These are phyloP conservation scores for Onygenales sp. DNA, from an alignment of 2,329 filamentous ascomycete species.

Conservation along the genomic window DNA sequence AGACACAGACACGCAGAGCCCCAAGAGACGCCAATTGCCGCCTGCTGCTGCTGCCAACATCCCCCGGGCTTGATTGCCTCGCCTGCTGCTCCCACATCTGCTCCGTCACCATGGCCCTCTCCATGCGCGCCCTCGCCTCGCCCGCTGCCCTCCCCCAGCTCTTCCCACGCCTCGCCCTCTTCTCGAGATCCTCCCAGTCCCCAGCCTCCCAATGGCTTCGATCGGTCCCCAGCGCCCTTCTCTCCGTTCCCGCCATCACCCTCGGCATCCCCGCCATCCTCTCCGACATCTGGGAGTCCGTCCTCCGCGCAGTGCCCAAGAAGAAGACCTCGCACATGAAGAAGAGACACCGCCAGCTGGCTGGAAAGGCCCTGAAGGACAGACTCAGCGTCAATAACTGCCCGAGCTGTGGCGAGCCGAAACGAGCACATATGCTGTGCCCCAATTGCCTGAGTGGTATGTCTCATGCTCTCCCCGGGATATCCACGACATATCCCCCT, in stretches of 20 bases:
- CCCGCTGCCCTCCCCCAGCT: conserved; percentile 11
- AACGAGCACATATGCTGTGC: conserved; percentile 83
- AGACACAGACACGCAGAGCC: not conserved
- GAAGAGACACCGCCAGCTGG: conserved; percentile 87
- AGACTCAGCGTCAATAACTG: conserved; percentile 80
- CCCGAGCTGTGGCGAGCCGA: conserved; percentile 75
- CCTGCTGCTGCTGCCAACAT: conserved; percentile 9
- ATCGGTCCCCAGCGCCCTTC: conserved; percentile 35
- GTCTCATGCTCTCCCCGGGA: conserved; percentile 20
- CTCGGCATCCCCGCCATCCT: conserved; percentile 59
- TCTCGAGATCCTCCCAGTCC: conserved; percentile 8
- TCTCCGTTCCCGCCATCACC: conserved; percentile 50
- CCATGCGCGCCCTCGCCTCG: conserved; percentile 16
- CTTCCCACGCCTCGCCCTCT: conserved; percentile 16
- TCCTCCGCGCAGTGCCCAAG: conserved; percentile 89
- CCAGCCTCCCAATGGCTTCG: conserved; percentile 19
- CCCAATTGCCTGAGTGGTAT: conserved; percentile 76
- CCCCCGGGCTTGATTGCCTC: too few species aligned
- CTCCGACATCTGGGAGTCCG: conserved; percentile 81
- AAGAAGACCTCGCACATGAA: conserved; percentile 98
- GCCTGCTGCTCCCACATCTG: conserved; percentile 7
- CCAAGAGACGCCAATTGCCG: not conserved
- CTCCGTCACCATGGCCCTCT: conserved; percentile 16
- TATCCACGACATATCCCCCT: not conserved
- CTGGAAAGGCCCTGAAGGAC: conserved; percentile 89